These are phyloP conservation scores for Neurospora pannonica DNA, from an alignment of 495 filamentous ascomycete species.

Conservation along the genomic window DNA sequence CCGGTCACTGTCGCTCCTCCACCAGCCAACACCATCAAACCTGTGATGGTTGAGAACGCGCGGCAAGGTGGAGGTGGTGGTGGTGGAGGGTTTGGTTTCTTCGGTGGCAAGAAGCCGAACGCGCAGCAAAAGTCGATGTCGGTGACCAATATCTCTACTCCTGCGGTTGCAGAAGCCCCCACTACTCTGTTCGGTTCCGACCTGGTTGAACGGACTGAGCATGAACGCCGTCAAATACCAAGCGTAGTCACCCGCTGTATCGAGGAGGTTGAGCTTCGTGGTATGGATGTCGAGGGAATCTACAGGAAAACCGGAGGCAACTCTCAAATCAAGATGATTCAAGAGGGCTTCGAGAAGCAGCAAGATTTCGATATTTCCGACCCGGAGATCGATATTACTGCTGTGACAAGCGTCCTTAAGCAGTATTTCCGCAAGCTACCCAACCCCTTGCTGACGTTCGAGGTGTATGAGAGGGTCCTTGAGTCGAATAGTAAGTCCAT, in stretches of 20 bases:
- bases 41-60: slow-evolving; percentile 37
- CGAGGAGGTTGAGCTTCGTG: slow-evolving; percentile 91
- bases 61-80: slow-evolving; percentile 36
- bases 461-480: slow-evolving; percentile 81
- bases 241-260: slow-evolving; percentile 89
- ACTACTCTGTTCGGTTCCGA: slow-evolving; percentile 82
- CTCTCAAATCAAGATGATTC: slow-evolving; percentile 74
- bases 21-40: slow-evolving; percentile 9
- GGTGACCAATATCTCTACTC: slow-evolving; percentile 41
- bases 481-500: slow-evolving; percentile 53
- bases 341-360: slow-evolving; percentile 79
- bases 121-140: slow-evolving; percentile 40
- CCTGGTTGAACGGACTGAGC: slow-evolving; percentile 74
- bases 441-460: slow-evolving; percentile 81
- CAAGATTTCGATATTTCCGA: slow-evolving; percentile 88
- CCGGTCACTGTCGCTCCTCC: slow-evolving; percentile 23
- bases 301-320: slow-evolving; percentile 95
- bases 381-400: slow-evolving; percentile 87
- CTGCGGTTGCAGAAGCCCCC: slow-evolving; percentile 45
- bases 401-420: slow-evolving; percentile 91
- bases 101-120: slow-evolving; percentile 40
- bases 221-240: slow-evolving; percentile 82
- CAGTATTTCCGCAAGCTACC: slow-evolving; percentile 97
- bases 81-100: slow-evolving; percentile 55
- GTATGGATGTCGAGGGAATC: slow-evolving; percentile 97